Evolutionary conservation across 208 protist genomes (phyloP).

Genomic region (Trypanosoma platydactyli): DNA sequence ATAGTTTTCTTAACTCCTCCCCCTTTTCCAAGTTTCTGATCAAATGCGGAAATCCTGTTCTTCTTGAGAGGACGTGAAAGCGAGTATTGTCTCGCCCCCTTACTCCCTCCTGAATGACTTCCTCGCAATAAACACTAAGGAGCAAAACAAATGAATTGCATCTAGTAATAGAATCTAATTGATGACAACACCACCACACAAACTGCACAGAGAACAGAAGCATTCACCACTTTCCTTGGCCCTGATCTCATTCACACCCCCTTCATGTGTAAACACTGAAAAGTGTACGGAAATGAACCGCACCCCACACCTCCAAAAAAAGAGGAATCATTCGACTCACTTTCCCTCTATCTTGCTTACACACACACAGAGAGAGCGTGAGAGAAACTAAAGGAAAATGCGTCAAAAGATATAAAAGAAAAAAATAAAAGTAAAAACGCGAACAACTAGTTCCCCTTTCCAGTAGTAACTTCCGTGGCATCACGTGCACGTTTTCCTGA

Average conservation of each 20-base stretch:
- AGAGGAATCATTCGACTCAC: no score
- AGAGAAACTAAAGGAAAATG: not conserved
- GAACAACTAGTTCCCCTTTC: constrained; percentile 28
- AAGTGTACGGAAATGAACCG: not conserved
- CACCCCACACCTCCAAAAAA: not conserved
- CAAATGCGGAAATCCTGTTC: no score
- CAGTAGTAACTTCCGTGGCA: constrained; percentile 7
- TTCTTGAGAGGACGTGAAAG: no score
- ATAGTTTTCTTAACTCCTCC: not conserved
- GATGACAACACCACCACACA: not conserved
- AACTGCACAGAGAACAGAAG: not conserved
- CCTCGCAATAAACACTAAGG: not conserved
- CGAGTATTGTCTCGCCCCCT: no score
- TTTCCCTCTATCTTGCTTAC: not conserved
- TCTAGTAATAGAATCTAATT: constrained; percentile 6
- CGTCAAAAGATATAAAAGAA: constrained; percentile 17
- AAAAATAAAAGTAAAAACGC: constrained; percentile 7
- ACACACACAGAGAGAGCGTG: no score
- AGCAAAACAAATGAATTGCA: not conserved
- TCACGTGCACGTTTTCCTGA: constrained; percentile 66
- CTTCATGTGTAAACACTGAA: no score
- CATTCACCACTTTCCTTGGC: not conserved
- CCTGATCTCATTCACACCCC: not conserved
- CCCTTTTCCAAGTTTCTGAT: not conserved
- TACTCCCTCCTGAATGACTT: no score